Base-by-base conservation (phyloP, 441 rosid genomes). In the Erodium moschatum region DNA sequence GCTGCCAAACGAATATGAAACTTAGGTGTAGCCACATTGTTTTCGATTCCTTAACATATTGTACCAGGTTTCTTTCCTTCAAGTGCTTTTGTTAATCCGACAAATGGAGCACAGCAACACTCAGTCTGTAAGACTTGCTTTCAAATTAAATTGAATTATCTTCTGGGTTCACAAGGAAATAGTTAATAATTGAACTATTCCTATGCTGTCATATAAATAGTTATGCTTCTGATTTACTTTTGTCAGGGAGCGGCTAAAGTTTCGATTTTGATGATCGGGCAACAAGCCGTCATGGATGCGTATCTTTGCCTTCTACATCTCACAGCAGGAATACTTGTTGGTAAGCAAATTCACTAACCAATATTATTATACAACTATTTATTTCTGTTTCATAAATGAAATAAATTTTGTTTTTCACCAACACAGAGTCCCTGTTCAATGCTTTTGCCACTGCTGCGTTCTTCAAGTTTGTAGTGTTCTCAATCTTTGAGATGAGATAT, bases 81-180 rank as follows among this genome's bases (percentile, higher is more conserved):
- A 91, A 81, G 97, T 94, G 79, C 92, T 94, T 75, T 69, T 94
- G 76, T 81, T 89, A 81, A 94, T 94, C 68, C 84, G 97, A 65
- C 99, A 94, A 82, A 89, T 91, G 99, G 99, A 94, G 76, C 97
- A 89, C 74, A 77, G 97, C 86, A 91, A 89, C 81, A 94, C 99
- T 68, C 99, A 94, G 66, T 89, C 97, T 0, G 99, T 91, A 86
- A 83, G 90, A 75, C 74, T 8, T 33, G 38, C 38, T 5, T 33
- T 5, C 38, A 33, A 33, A 33, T 33, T 33, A 33, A 33, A 5
- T 33, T 33, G 38, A 33, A n/a, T n/a, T n/a, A n/a, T n/a, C n/a
- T n/a, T n/a, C n/a, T n/a, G n/a, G n/a, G n/a, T n/a, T n/a, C n/a
- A n/a, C n/a, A n/a, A n/a, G 2, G 2, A 24, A 24, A 24, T 24